Evolutionary conservation across 768 basidiomycete species (phyloP), one percentile per base, ranked within the genome.

Genomic region (Phaeolepiota aurea): DNA sequence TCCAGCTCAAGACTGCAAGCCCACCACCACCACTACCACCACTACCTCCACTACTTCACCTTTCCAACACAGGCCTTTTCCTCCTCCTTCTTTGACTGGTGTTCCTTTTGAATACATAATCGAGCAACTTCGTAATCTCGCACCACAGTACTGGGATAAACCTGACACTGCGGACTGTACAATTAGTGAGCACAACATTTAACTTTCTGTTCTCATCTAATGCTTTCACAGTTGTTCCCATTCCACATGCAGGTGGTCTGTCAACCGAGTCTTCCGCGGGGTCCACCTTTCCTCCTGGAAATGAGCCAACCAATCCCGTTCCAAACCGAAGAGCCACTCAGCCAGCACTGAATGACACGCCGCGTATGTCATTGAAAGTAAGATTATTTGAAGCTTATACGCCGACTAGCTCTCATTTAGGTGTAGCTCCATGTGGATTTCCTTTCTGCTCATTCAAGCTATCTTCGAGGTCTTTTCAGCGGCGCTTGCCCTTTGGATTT

Each of bases 81-180:
- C 81, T 47, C 79, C 78, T 37, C 72, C 78, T 50, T 66, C 76
- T 18, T 65, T 82, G 49, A 64, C 66, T 31, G 73, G 68, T 47
- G 79, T 86, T 25, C 85, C 85, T 41, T 64, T 76, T 50, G 81
- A 82, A 53, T 87, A 85, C 51, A 82, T 87, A 52, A 54, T 82
- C 49, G 71, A 76, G 52, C 79, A 81, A 55, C 73, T 87, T 31
- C 81, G 74, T 59, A 64, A 59, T 53, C 64, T 87, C 38, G 85
- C 83, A 11, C 63, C 75, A 15, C 63, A 70, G 35, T 85, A 80
- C 61, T 87, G 86, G 85, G 74, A 79, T 52, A 82, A 77, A 47
- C 71, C 76, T 43, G 80, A 84, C 48, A 83, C 79, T 1, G 75
- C 85, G 5, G 82, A 89, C 58, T 89, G 85, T 58, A 86, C 86